Base-by-base conservation (phyloP, 495 filamentous ascomycete genomes). In the Bombardia bombarda region DNA sequence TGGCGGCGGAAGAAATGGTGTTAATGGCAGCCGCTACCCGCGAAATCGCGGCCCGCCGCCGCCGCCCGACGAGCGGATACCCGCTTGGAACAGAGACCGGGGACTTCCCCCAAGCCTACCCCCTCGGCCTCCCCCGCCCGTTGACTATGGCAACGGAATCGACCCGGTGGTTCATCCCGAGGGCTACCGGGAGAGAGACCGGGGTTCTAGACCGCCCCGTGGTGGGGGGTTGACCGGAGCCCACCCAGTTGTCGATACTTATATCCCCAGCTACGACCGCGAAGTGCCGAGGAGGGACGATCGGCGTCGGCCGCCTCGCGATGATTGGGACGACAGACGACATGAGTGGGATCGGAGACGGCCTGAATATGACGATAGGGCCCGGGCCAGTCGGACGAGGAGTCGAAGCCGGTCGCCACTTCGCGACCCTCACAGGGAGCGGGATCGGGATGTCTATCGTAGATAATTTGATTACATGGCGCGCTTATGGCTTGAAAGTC, bases 251-350 rank as follows among this genome's bases (percentile, higher is more conserved):
- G 58, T 78, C 13, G 78, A 82, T 47, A 79, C 77, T 3, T 82
- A 82, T 49, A 79, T 82, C 19, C 78, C 78, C 6, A 72, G 67
- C 32, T 80, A 82, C 30, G 55, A 58, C 49, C 57, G 57, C 16
- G 73, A 75, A 42, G 58, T 72, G 37, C 65, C 67, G 21, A 61
- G 72, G 38, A 55, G 62, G 42, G 63, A 70, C 20, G 69, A 70
- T 32, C 18, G 68, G 63, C 22, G 57, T 14, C 41, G 65, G 19
- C n/a, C n/a, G n/a, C n/a, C n/a, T n/a, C 61, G 62, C 13, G 58
- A 66, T 30, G 55, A 61, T n/a, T 49, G 53, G 46, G 58, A 63
- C n/a, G 50, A 43, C 21, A 46, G 23, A 33, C 38, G 33, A 1
- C 49, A 51, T 13, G 49, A 51, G n/a, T 39, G 49, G 33, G 47